These are phyloP conservation scores for Exophiala dermatitidis DNA, from an alignment of 2,329 filamentous ascomycete genomes.

Conservation along the genomic window DNA sequence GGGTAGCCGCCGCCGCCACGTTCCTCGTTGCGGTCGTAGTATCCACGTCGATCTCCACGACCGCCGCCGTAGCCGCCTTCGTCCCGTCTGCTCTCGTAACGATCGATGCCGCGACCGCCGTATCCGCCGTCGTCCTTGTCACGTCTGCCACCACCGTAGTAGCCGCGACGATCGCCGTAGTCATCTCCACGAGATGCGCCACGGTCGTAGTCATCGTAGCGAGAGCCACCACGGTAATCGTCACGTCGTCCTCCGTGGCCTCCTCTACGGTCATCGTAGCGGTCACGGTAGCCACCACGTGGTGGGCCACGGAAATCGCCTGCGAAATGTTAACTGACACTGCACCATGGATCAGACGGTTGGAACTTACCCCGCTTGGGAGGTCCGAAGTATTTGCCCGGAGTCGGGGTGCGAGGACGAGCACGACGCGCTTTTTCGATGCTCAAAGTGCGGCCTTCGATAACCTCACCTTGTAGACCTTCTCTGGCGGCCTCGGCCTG, in stretches of 20 bases:
- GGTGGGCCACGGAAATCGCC: conserved; percentile 42
- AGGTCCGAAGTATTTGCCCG: conserved; percentile 97
- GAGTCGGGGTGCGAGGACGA: conserved; percentile 89
- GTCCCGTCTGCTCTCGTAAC: conserved; percentile 31
- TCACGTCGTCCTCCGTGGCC: conserved; percentile 40
- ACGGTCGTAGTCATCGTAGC: conserved; percentile 40
- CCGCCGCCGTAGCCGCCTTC: background rate
- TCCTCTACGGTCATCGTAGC: conserved; percentile 49
- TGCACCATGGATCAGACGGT: background rate
- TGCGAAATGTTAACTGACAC: conserved; percentile 27
- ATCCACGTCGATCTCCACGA: conserved; percentile 39
- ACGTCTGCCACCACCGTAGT: conserved; percentile 39
- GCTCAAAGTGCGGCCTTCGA: conserved; percentile 91
- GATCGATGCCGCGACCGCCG: conserved; percentile 38
- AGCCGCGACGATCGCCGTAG: conserved; percentile 39
- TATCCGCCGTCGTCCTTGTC: conserved; percentile 40
- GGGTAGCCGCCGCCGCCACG: conserved; percentile 9
- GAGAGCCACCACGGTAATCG: conserved; percentile 37
- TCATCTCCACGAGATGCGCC: conserved; percentile 41
- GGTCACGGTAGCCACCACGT: conserved; percentile 32
- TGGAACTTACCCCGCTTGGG: conserved; percentile 80
- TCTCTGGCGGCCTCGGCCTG: conserved; percentile 96
- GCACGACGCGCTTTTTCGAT: conserved; percentile 98
- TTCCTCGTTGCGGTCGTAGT: conserved; percentile 20
- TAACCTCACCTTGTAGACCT: conserved; percentile 85